Evolutionary conservation across 2,329 filamentous ascomycete genomes (phyloP).

Genomic region (Sporothrix sp.): DNA sequence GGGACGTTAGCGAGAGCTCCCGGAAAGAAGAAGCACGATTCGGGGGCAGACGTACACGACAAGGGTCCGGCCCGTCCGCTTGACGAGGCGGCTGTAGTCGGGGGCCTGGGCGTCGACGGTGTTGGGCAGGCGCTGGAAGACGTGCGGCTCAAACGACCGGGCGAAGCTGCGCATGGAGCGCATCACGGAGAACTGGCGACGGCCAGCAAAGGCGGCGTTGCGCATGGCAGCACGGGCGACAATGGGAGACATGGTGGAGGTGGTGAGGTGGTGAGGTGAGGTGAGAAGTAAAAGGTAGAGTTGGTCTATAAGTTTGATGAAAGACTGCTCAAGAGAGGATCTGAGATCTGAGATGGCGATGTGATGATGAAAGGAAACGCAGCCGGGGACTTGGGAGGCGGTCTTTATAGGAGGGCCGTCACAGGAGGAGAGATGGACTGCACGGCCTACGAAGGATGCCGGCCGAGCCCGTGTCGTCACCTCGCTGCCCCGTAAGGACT

Average conservation of each 20-base stretch:
- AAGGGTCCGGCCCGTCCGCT: conserved; percentile 23
- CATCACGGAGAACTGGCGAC: conserved; percentile 29
- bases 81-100: conserved; percentile 31
- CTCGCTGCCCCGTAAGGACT: too few species aligned
- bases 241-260: conserved; percentile 27
- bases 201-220: conserved; percentile 16
- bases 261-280: conserved; percentile 3
- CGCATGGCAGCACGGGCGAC: conserved; percentile 27
- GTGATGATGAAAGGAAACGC: conserved; percentile 5
- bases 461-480: too few species aligned
- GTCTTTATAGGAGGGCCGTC: neutral
- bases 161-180: conserved; percentile 27
- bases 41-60: conserved; percentile 26
- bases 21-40: neutral
- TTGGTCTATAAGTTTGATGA: neutral
- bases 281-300: neutral
- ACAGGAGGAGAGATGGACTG: too few species aligned
- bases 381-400: neutral
- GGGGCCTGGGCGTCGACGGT: conserved; percentile 22
- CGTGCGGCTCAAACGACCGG: conserved; percentile 30
- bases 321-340: neutral
- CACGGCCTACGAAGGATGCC: too few species aligned
- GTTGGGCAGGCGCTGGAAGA: conserved; percentile 28
- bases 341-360: neutral
- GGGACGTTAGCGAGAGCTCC: neutral